Evolutionary conservation across 352 stramenopile genomes (phyloP).

Genomic region (Pythium folliculosum): DNA sequence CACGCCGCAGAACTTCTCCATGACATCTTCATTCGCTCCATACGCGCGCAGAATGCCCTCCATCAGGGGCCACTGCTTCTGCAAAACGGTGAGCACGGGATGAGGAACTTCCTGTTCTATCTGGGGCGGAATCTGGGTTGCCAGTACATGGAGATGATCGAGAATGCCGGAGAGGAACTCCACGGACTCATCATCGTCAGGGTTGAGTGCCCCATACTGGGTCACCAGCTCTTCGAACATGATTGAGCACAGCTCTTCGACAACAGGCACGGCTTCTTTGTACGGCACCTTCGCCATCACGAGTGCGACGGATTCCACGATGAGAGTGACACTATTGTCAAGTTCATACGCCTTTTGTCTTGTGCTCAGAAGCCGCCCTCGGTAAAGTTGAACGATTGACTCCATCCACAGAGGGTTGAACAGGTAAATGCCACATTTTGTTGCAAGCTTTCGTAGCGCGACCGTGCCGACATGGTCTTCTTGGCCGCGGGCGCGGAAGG

Average conservation of each 20-base stretch:
- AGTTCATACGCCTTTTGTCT: conserved; percentile 32
- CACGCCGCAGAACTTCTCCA: conserved; percentile 56
- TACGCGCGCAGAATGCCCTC: conserved; percentile 56
- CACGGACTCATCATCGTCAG: conserved; percentile 47
- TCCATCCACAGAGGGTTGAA: conserved; percentile 76
- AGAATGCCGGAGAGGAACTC: conserved; percentile 66
- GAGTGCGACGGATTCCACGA: conserved; percentile 74
- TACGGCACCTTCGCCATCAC: conserved; percentile 67
- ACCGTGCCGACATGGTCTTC: conserved; percentile 77
- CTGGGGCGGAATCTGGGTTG: conserved; percentile 54
- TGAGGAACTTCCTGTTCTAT: conserved; percentile 66
- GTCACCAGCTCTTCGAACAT: conserved; percentile 68
- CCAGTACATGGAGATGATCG: conserved; percentile 59
- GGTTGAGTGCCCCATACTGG: conserved; percentile 45
- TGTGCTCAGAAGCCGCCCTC: conserved; percentile 36
- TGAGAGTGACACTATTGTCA: conserved; percentile 50
- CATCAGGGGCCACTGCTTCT: conserved; percentile 59
- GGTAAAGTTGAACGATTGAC: conserved; percentile 64
- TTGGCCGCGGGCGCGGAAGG: conserved; percentile 46
- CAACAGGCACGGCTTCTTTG: conserved; percentile 55
- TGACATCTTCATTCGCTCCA: conserved; percentile 54
- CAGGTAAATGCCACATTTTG: conserved; percentile 59
- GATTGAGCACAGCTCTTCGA: conserved; percentile 61
- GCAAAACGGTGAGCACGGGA: conserved; percentile 54
- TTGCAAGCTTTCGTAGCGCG: conserved; percentile 67